These are phyloP conservation scores for Oryza australiensis DNA, from an alignment of 176 grass and related monocot species.

Conservation along the genomic window DNA sequence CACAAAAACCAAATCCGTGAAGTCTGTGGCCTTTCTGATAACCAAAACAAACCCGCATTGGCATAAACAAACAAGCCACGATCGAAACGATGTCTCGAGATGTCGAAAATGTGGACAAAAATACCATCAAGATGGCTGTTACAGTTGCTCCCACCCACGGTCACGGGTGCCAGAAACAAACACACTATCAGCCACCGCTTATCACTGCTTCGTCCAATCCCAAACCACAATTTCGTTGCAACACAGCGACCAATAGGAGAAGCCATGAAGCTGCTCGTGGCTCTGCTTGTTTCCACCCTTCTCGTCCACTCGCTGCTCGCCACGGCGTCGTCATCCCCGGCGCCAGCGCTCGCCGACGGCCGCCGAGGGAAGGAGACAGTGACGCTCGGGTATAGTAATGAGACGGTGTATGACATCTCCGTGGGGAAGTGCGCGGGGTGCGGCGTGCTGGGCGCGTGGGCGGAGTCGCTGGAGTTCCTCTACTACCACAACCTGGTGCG, in stretches of 20 bases:
- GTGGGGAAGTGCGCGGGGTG: slow-evolving; percentile 46
- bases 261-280: slow-evolving; percentile 19
- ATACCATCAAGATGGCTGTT: not conserved
- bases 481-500: slow-evolving; percentile 66
- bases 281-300: slow-evolving; percentile 9
- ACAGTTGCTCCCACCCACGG: not conserved
- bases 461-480: slow-evolving; percentile 58
- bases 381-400: not conserved
- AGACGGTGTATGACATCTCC: slow-evolving; percentile 40
- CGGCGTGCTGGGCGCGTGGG: slow-evolving; percentile 27
- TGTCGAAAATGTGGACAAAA: not conserved
- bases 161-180: slow-evolving; percentile 20
- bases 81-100: not conserved
- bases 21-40: not conserved
- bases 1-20: not conserved
- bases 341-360: not conserved
- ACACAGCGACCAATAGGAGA: not conserved
- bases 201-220: not conserved
- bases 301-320: not conserved
- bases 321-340: not conserved
- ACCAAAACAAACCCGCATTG: not conserved
- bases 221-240: not conserved
- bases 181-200: not conserved
- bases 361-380: not conserved
- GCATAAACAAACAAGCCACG: not conserved